Conservation (phyloP, 139 green algal species). For the Ostreobium quekettii region DNA sequence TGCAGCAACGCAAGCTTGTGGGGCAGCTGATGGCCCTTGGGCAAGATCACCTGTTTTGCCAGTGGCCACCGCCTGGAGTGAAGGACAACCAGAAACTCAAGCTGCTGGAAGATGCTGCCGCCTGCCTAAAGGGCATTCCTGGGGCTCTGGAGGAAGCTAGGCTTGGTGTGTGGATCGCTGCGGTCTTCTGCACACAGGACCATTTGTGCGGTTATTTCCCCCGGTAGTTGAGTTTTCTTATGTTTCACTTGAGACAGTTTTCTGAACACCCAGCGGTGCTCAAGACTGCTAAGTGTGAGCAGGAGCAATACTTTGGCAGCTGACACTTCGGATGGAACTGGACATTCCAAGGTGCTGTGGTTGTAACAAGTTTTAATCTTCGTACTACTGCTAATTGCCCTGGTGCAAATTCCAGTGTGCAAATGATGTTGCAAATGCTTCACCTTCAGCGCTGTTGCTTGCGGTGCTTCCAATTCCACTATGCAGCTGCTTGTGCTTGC, state of each 20-base stretch:
- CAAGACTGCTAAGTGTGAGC: no score
- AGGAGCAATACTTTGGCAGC: no score
- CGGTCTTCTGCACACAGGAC: neutral
- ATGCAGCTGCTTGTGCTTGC: no score
- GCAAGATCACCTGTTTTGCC: constrained; percentile 36
- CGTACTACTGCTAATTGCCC: neutral
- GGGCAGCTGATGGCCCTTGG: constrained; percentile 32
- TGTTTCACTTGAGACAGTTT: neutral
- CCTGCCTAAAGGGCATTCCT: neutral
- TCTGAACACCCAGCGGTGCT: no score
- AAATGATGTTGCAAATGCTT: neutral
- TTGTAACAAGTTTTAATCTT: neutral
- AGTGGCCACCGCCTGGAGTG: constrained; percentile 36
- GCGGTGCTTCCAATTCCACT: no score
- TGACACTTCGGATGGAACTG: neutral
- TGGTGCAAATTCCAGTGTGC: neutral
- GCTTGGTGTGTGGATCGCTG: neutral
- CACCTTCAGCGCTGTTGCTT: constrained; percentile 20
- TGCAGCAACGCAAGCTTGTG: no score
- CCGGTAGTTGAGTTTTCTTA: neutral
- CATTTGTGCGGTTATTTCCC: neutral
- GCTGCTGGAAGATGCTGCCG: constrained; percentile 28
- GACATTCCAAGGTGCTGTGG: neutral
- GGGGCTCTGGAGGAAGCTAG: neutral
- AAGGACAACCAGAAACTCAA: constrained; percentile 31